phyloP scores from a whole-genome alignment of 495 filamentous ascomycete genomes.

The Neurospora terricola region DNA sequence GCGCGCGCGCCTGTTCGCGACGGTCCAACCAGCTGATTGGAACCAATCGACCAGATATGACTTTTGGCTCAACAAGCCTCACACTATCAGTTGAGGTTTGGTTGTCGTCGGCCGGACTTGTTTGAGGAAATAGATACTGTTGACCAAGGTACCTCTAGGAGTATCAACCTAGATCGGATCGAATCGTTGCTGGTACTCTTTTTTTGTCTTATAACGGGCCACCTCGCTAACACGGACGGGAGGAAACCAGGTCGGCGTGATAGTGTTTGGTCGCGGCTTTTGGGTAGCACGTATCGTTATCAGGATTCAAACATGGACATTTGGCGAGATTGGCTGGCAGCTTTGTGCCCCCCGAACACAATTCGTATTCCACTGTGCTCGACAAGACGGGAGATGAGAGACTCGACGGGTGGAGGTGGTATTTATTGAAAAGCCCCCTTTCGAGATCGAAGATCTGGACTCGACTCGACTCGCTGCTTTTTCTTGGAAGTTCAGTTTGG shows the following conservation, averaged over 20 bases:
- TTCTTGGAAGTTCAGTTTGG: background rate
- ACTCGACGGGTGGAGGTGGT: background rate
- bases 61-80: background rate
- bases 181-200: background rate
- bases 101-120: background rate
- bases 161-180: background rate
- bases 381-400: background rate
- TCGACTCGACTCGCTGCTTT: background rate
- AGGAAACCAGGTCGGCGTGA: background rate
- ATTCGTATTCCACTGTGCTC: background rate
- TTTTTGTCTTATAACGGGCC: background rate
- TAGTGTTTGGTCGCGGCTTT: background rate
- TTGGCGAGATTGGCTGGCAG: slow-evolving; percentile 3
- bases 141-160: background rate
- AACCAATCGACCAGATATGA: background rate
- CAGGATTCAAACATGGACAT: slow-evolving; percentile 1
- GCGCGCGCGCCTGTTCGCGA: background rate
- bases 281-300: background rate
- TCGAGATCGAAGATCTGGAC: background rate
- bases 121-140: background rate
- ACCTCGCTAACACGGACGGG: background rate
- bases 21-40: background rate
- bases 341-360: slow-evolving; percentile 2
- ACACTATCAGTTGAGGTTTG: background rate
- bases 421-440: background rate